Evolutionary conservation across 805 yeast genomes (phyloP).

Genomic region (Candida ponderosae): DNA sequence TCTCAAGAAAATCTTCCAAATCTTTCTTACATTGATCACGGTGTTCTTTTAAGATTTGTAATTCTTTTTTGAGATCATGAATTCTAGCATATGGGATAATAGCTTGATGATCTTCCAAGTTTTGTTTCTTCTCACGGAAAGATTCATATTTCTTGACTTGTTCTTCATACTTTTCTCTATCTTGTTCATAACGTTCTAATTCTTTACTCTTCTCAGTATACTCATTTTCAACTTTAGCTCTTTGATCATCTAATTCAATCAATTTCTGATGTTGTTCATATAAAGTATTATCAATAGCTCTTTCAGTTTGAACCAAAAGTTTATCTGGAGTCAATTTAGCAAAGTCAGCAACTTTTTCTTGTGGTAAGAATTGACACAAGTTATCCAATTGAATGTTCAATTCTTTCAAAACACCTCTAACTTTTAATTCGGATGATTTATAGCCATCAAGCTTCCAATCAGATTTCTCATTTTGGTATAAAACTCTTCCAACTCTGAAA

Average conservation of each 20-base stretch:
- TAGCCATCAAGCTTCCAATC: constrained; percentile 43
- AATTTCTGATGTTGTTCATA: constrained; percentile 49
- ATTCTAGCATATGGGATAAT: constrained; percentile 41
- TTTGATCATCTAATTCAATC: constrained; percentile 38
- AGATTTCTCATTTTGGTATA: constrained; percentile 30
- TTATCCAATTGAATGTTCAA: constrained; percentile 84
- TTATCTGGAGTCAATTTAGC: constrained; percentile 74
- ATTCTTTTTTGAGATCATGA: constrained; percentile 25
- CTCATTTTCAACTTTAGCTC: constrained; percentile 30
- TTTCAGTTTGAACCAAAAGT: constrained; percentile 66
- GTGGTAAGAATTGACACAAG: constrained; percentile 90
- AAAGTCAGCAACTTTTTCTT: constrained; percentile 90
- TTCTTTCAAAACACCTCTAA: constrained; percentile 35
- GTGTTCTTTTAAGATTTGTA: constrained; percentile 15
- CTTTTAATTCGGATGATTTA: constrained; percentile 31
- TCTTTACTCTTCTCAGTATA: constrained; percentile 20
- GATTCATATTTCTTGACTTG: constrained; percentile 41
- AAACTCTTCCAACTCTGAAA: constrained; percentile 33
- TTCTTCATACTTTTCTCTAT: constrained; percentile 32
- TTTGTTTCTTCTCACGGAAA: constrained; percentile 36
- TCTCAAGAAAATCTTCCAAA: constrained; percentile 18
- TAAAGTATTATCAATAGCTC: constrained; percentile 66
- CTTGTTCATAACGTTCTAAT: constrained; percentile 25
- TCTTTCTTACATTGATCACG: constrained; percentile 20
- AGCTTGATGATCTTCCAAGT: constrained; percentile 39